Evolutionary conservation across 2,329 filamentous ascomycete genomes (phyloP), one percentile per base, ranked within the genome.

Genomic region (Fusarium tanahbumbuense): DNA sequence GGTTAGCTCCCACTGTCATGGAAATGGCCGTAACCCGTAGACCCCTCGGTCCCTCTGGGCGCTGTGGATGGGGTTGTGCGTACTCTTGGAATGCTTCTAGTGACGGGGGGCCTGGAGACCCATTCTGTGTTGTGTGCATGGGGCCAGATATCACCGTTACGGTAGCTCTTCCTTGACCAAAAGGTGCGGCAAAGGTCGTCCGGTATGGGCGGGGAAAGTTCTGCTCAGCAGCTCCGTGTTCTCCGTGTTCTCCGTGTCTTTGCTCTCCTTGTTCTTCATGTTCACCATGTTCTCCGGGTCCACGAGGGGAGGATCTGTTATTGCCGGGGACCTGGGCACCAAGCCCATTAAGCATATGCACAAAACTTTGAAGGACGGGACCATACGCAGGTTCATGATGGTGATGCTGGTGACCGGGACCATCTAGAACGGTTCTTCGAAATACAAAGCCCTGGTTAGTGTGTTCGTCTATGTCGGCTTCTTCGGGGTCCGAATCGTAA

Each of bases 381-480:
- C 80, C 78, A 8, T 79, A 71, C 9, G 77, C 77, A 23, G 78
- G 74, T 32, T 81, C 74, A 42, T 64, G 58, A 41, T 61, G 60
- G 53, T 79, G 78, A 4, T 52, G 60, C 15, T 68, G 64, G 23
- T 73, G 72, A 18, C 71, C 70, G 4, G 74, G 56, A 22, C 74
- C 78, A 9, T 66, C 57, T 54, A 78, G 76, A 28, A 80, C 78
- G 20, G 77, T 79, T 30, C 80, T 81, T 28, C 79, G 78, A 55
- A 81, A 79, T 47, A 79, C 78, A 64, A 86, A 79, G 11, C 82
- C 81, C 40, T 81, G 77, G 3, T 81, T 80, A n/a, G 83, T 49
- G 40, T 85, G 81, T 28, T 89, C 84, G 25, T 88, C 86, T 63
- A 89, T 87, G 71, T 89, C 86, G 27, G 81, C 85, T 71, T 89